phyloP scores from a whole-genome alignment of 768 basidiomycete genomes.

The Rhodocollybia butyracea region DNA sequence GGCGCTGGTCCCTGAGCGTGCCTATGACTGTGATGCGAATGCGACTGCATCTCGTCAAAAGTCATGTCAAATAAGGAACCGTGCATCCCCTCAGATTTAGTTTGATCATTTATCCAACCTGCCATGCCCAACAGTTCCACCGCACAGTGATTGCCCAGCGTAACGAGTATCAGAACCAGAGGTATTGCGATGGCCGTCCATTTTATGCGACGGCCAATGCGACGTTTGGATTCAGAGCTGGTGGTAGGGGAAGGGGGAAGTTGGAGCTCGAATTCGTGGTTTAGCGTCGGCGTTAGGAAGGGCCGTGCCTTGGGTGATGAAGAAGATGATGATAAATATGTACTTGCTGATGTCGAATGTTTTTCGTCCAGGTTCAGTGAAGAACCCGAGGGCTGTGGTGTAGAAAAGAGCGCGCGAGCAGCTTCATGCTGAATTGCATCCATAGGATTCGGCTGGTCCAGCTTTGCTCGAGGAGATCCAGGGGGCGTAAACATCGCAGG shows the following conservation, averaged over 20 bases:
- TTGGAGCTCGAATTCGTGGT: background rate
- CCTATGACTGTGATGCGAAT: background rate
- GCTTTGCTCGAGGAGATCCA: conserved; percentile 30
- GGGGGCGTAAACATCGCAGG: conserved; percentile 28
- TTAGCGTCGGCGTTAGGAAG: background rate
- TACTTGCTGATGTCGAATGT: conserved; percentile 12
- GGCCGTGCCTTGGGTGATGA: background rate
- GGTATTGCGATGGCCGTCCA: conserved; percentile 59
- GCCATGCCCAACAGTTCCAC: conserved; percentile 49
- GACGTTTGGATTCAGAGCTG: conserved; percentile 31
- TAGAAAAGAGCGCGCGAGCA: background rate
- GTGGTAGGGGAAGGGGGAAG: background rate
- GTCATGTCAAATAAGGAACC: conserved; percentile 29
- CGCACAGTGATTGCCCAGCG: conserved; percentile 38
- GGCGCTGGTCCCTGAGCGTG: conserved; percentile 1
- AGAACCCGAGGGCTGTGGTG: background rate
- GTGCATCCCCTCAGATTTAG: conserved; percentile 33
- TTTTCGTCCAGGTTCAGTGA: background rate
- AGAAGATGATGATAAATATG: conserved; percentile 2
- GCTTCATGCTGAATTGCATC: background rate
- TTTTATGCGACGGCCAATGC: conserved; percentile 39
- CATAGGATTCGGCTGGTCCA: background rate
- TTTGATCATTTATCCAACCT: conserved; percentile 41
- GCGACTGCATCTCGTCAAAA: background rate
- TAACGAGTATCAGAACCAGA: conserved; percentile 40